Conservation (phyloP, 2,329 filamentous ascomycete species). For the Alternaria sp. region DNA sequence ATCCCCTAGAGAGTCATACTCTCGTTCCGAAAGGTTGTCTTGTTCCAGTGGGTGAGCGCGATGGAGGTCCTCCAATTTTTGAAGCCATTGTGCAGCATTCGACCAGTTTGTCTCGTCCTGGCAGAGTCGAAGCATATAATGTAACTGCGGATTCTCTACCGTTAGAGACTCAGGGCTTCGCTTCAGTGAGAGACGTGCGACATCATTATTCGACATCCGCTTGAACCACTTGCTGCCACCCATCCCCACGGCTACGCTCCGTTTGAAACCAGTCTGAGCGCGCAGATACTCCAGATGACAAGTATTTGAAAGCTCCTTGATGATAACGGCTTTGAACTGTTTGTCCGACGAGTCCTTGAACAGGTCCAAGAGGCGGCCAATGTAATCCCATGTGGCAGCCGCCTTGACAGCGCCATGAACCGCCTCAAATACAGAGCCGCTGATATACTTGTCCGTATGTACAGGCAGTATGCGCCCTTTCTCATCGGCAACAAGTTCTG, state of each 20-base stretch:
- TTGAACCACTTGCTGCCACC: conserved; percentile 56
- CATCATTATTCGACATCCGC: conserved; percentile 43
- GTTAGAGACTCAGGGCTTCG: conserved; percentile 54
- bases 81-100: conserved; percentile 54
- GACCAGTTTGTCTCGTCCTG: conserved; percentile 48
- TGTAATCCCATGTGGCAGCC: conserved; percentile 55
- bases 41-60: conserved; percentile 43
- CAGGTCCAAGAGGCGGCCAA: conserved; percentile 49
- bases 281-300: conserved; percentile 57
- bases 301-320: conserved; percentile 59
- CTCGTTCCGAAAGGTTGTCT: conserved; percentile 47
- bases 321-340: conserved; percentile 44
- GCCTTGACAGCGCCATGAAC: conserved; percentile 50
- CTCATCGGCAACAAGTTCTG: conserved; percentile 58
- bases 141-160: conserved; percentile 49
- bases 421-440: conserved; percentile 54
- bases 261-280: conserved; percentile 53
- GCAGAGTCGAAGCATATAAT: conserved; percentile 59
- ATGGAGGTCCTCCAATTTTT: conserved; percentile 54
- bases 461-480: conserved; percentile 53
- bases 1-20: conserved; percentile 49
- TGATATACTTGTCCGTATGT: conserved; percentile 56
- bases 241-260: conserved; percentile 49
- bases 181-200: conserved; percentile 53
- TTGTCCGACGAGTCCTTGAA: conserved; percentile 43